These are phyloP conservation scores for Aspergillus sclerotiicarbonarius DNA, from an alignment of 495 filamentous ascomycete species.

Conservation along the genomic window DNA sequence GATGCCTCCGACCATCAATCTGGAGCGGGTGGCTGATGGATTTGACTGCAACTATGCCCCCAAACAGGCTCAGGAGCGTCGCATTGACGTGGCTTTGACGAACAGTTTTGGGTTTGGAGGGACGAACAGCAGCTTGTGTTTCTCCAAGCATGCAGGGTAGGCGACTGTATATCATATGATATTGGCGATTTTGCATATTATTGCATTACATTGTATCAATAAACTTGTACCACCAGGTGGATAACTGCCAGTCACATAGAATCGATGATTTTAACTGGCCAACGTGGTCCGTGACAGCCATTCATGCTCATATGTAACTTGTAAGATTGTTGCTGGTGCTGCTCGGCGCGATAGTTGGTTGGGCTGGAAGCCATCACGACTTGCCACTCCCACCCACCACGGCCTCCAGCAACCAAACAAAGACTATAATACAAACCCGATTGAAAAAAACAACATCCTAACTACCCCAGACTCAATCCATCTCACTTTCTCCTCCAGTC, in stretches of 20 bases:
- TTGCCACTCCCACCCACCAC: too few relatives aligned
- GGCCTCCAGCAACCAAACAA: too few relatives aligned
- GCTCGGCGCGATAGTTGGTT: too few relatives aligned
- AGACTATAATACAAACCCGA: too few relatives aligned
- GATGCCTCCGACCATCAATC: constrained; percentile 85
- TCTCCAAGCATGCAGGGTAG: constrained; percentile 40
- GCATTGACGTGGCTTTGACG: constrained; percentile 73
- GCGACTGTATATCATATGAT: not conserved
- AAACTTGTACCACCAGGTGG: not conserved
- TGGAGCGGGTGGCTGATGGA: constrained; percentile 63
- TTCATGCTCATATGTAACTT: not conserved
- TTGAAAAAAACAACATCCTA: not conserved
- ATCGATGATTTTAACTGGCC: not conserved
- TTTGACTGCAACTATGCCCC: constrained; percentile 89
- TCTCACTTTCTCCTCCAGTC: not conserved
- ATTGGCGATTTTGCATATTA: not conserved
- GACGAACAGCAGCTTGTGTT: constrained; percentile 89
- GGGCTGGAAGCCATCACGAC: too few relatives aligned
- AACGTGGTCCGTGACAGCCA: not conserved
- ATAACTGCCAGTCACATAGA: not conserved
- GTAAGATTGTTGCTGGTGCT: not conserved
- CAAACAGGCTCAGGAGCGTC: constrained; percentile 61
- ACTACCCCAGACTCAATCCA: not conserved
- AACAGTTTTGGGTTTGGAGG: constrained; percentile 99
- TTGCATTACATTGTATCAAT: constrained; percentile 6